Base-by-base conservation (phyloP, 1,139 yeast species). In the Yamadazyma dushanensis region DNA sequence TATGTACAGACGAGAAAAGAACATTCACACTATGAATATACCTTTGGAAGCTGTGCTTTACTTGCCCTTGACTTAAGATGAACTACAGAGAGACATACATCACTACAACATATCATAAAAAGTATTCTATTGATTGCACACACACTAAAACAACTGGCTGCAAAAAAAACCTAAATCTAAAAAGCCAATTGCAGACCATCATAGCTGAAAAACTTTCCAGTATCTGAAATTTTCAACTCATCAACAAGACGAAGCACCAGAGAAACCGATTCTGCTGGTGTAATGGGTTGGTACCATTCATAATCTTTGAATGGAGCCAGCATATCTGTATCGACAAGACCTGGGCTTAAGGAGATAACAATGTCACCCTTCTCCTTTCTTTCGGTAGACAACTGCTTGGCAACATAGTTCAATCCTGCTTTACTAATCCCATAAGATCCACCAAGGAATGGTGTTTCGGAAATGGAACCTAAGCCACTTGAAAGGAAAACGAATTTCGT, bases 331-430 rank as follows among this genome's bases (percentile, higher is more conserved):
- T 25, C 29, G 9, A 35, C 39, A 14, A 21, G 4, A 4, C 41
- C 41, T n/a, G 41, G 41, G 44, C 81, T 80, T 10, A 90, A 81
- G 39, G 37, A 18, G 13, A 88, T 17, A 8, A 72, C 68, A 5
- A 61, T 62, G 4, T 54, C 56, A 15, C 52, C 69, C 16, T 54
- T 60, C 21, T 64, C 66, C 26, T 56, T 63, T 32, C 32, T 34
- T 25, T 37, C 36, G 7, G 1, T 8, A 2, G 40, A 17, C 2
- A 37, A 16, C 24, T 37, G 38, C 16, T 26, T 31, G 5, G 20
- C 31, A 28, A 34, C n/a, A 22, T 30, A 22, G 17, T 37, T 37
- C 2, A 21, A 8, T 5, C 34, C 37, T 2, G 38, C 34, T 22
- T 34, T 34, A 4, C 29, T 18, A 3, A 26, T 25, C 19, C 34